These are phyloP conservation scores for Blastobotrys persicus DNA, from an alignment of 1,139 yeast genomes.

Conservation along the genomic window DNA sequence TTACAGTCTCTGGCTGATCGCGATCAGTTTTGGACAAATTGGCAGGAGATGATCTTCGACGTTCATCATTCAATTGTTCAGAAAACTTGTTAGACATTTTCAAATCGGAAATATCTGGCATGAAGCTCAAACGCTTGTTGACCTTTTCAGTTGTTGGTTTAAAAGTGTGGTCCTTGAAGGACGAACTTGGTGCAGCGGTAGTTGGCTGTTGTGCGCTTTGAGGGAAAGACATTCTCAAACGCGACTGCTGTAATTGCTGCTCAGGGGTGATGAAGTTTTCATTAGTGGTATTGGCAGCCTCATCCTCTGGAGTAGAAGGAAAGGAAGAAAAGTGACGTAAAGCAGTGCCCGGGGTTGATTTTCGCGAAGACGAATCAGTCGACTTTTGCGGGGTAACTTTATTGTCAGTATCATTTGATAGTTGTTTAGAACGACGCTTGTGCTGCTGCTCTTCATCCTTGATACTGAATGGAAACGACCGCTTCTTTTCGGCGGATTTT, in stretches of 20 bases:
- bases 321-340: slow-evolving; percentile 25
- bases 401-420: background rate
- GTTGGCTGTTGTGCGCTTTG: slow-evolving; percentile 10
- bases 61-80: slow-evolving; percentile 12
- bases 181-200: slow-evolving; percentile 10
- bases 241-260: slow-evolving; percentile 7
- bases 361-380: background rate
- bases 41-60: slow-evolving; percentile 2
- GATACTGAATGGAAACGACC: slow-evolving; percentile 15
- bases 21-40: background rate
- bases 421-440: background rate
- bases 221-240: slow-evolving; percentile 15
- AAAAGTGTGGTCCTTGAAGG: slow-evolving; percentile 18
- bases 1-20: slow-evolving; percentile 6
- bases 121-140: slow-evolving; percentile 28
- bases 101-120: slow-evolving; percentile 29
- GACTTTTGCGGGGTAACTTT: background rate
- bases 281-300: slow-evolving; percentile 6
- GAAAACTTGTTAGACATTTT: slow-evolving; percentile 28
- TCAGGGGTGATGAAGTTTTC: slow-evolving; percentile 13
- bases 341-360: slow-evolving; percentile 18
- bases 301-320: slow-evolving; percentile 25
- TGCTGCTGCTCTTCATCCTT: background rate
- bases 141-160: slow-evolving; percentile 14
- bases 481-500: slow-evolving; percentile 19